phyloP scores from a whole-genome alignment of 192 early-diverging fungal species.

The Coemansia sp. region DNA sequence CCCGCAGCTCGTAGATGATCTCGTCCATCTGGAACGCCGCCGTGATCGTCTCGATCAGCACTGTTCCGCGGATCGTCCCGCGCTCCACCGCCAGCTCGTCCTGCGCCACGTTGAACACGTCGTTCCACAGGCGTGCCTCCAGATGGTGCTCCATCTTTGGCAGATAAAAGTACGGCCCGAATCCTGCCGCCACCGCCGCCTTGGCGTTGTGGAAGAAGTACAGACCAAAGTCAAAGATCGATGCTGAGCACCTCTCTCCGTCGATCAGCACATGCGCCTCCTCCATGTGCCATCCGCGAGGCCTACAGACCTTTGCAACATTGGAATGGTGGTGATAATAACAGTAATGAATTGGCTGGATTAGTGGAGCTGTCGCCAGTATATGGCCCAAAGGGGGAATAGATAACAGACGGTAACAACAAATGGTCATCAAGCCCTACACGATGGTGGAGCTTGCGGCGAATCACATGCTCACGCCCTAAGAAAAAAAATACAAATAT shows the following conservation, averaged over 20 bases:
- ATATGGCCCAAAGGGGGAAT: too few relatives aligned
- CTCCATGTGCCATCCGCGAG: conserved; percentile 98
- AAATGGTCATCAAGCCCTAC: too few relatives aligned
- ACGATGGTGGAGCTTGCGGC: not conserved
- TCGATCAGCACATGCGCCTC: conserved; percentile 95
- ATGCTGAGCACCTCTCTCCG: conserved; percentile 88
- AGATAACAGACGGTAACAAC: too few relatives aligned
- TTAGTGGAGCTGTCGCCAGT: not conserved
- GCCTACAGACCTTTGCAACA: conserved; percentile 32
- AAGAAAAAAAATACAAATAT: too few relatives aligned
- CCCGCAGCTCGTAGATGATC: conserved; percentile 98
- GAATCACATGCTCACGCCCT: conserved; percentile 14
- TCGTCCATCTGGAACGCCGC: conserved; percentile 99
- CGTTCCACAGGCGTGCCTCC: conserved; percentile 98
- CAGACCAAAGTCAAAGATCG: conserved; percentile 96
- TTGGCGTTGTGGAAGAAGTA: conserved; percentile 99
- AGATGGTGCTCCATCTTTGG: conserved; percentile 99
- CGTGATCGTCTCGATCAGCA: conserved; percentile 96
- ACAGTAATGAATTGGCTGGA: not conserved
- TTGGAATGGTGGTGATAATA: too few relatives aligned
- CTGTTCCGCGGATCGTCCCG: conserved; percentile 95
- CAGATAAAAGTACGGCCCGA: conserved; percentile 97
- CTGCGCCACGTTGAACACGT: conserved; percentile 93
- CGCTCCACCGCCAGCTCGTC: conserved; percentile 86
- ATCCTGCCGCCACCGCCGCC: conserved; percentile 76